Conservation (phyloP, 148 eudicot genomes). For the Rhododendron molle region DNA sequence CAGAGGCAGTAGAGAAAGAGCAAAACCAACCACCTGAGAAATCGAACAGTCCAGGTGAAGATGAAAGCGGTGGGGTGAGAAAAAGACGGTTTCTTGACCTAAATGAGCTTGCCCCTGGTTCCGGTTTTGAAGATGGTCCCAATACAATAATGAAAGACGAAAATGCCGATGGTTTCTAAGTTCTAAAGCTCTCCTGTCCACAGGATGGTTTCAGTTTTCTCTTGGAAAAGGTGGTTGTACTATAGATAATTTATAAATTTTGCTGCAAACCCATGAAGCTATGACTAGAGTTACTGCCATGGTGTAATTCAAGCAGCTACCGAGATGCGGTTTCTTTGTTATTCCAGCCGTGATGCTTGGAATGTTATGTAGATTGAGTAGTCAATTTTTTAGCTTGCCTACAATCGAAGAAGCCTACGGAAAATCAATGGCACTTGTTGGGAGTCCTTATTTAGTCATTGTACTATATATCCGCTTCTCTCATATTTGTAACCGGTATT, state of each 20-base stretch:
- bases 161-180: constrained; percentile 36
- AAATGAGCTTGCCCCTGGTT: constrained; percentile 84
- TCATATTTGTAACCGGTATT: constrained; percentile 16
- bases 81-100: constrained; percentile 75
- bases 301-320: constrained; percentile 3
- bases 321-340: constrained; percentile 20
- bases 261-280: constrained; percentile 14
- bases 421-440: constrained; percentile 15
- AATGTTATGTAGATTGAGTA: constrained; percentile 23
- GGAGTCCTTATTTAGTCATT: constrained; percentile 15
- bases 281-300: constrained; percentile 12
- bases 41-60: constrained; percentile 33
- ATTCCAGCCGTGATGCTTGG: constrained; percentile 13
- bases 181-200: constrained; percentile 11
- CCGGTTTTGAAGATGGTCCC: constrained; percentile 81
- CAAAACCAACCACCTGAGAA: constrained; percentile 21
- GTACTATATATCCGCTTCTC: constrained; percentile 28
- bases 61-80: constrained; percentile 35
- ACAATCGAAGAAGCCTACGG: constrained; percentile 12
- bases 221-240: constrained; percentile 8
- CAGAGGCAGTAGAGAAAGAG: constrained; percentile 25
- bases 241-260: constrained; percentile 15
- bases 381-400: constrained; percentile 24
- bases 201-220: not conserved
- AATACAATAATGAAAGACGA: constrained; percentile 53